phyloP scores from a whole-genome alignment of 1,284 basidiomycete genomes.

The Papiliotrema nemorosa region DNA sequence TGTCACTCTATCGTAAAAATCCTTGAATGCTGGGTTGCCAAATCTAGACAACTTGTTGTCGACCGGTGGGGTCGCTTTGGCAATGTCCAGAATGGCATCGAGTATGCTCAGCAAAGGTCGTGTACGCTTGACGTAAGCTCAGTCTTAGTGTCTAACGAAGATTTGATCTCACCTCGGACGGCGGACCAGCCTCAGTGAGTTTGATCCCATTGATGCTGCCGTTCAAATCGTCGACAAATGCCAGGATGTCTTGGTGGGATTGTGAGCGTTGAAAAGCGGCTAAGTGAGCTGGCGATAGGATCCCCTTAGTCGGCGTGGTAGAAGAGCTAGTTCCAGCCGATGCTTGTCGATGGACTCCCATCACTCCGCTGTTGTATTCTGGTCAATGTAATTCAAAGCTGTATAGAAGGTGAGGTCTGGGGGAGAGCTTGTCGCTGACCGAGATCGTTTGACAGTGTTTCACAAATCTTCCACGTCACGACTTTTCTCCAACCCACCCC shows the following conservation, averaged over 20 bases:
- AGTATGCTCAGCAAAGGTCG: constrained; percentile 62
- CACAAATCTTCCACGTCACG: too few relatives aligned
- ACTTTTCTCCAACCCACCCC: too few relatives aligned
- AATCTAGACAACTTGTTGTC: constrained; percentile 90
- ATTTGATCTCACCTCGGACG: constrained; percentile 19
- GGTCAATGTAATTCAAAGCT: too few relatives aligned
- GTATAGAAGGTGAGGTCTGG: too few relatives aligned
- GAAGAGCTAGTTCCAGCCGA: neutral
- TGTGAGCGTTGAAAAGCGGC: constrained; percentile 73
- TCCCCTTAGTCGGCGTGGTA: constrained; percentile 60
- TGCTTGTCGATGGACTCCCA: too few relatives aligned
- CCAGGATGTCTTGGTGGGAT: constrained; percentile 67
- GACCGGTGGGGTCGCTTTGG: constrained; percentile 71
- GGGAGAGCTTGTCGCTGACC: too few relatives aligned
- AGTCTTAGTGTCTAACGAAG: neutral
- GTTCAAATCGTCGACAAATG: constrained; percentile 75
- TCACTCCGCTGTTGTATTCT: too few relatives aligned
- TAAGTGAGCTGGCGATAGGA: constrained; percentile 75
- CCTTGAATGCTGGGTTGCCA: constrained; percentile 94
- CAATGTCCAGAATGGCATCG: constrained; percentile 64
- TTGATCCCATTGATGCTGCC: constrained; percentile 71
- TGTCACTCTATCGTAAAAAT: constrained; percentile 78
- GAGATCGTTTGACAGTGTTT: too few relatives aligned
- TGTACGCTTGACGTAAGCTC: constrained; percentile 57
- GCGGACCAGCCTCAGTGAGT: constrained; percentile 62